phyloP scores from a whole-genome alignment of 2,329 filamentous ascomycete genomes.

The Calonectria hongkongensis region DNA sequence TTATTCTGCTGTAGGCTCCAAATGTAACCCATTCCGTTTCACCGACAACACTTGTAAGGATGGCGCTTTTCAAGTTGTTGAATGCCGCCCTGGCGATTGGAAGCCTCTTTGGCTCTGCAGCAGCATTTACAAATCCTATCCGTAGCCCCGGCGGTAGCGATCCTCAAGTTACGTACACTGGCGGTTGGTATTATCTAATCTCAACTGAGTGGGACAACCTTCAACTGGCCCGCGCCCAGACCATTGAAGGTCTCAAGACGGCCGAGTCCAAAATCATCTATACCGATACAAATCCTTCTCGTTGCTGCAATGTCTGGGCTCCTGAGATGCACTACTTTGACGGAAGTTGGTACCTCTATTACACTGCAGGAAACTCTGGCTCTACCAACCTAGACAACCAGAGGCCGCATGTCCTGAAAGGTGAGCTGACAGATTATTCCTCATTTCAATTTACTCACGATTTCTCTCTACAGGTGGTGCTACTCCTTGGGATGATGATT shows the following conservation, averaged over 20 bases:
- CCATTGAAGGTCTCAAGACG: conserved; percentile 73
- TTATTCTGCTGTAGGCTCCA: neutral
- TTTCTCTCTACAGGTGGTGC: conserved; percentile 63
- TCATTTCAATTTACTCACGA: neutral
- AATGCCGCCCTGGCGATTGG: neutral
- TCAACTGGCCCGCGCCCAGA: conserved; percentile 72
- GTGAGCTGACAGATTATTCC: conserved; percentile 53
- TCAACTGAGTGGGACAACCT: conserved; percentile 74
- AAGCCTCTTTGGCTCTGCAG: conserved; percentile 39
- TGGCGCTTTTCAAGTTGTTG: conserved; percentile 14
- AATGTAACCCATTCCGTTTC: neutral
- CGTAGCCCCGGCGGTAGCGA: conserved; percentile 70
- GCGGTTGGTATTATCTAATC: conserved; percentile 75
- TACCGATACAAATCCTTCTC: conserved; percentile 65
- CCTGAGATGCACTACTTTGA: conserved; percentile 73
- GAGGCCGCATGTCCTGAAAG: conserved; percentile 70
- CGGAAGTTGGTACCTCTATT: conserved; percentile 74
- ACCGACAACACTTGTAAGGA: neutral
- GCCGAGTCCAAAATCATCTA: conserved; percentile 71
- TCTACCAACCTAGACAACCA: conserved; percentile 68
- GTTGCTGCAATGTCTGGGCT: conserved; percentile 75
- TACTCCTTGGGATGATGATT: conserved; percentile 69
- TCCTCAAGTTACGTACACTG: conserved; percentile 70
- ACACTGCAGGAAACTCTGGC: conserved; percentile 68
- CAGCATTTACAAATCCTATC: conserved; percentile 71